Base-by-base conservation (phyloP, 1,139 yeast genomes). In the Suhomyces bribrorum region DNA sequence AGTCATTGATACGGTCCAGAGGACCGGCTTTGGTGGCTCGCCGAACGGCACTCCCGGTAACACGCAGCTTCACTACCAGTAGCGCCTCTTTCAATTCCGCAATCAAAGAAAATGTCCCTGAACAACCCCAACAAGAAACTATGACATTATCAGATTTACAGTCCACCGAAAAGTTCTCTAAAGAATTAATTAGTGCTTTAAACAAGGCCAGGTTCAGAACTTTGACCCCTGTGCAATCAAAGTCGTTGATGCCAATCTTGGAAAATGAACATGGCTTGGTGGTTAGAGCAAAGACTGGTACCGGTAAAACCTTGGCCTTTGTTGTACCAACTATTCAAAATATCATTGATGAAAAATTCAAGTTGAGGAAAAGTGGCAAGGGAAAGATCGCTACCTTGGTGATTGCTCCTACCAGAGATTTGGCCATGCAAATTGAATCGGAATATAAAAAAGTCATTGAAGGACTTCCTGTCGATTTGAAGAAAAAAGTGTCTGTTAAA, bases 291-390 rank as follows among this genome's bases (percentile, higher is more conserved):
- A 87, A 87, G 59, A 90, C 97, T 4, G 97, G 97, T 56, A 90
- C 97, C 1, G 97, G 97, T 53, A 90, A 90, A 61, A 90, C 97
- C 0, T 79, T 86, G 45, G 95, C 96, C 0, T 90, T 88, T 59
- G 81, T 89, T 43, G 69, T 89, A 36, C 97, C 97, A 1, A 69
- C 87, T 6, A 64, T 89, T 31, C 85, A 86, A 27, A 29, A 43
- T 16, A 38, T 46, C 32, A 30, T 48, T 24, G 37, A 34, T 12
- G 40, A 38, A 9, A 33, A 14, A 13, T 26, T 34, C 14, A 18
- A 36, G 26, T 26, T 14, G 12, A 31, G 62, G 32, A 44, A 54
- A 37, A 44, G 43, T 16, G 37, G 38, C 6, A 53, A 25, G 47
- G 41, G 46, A 22, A 35, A 44, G 13, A 79, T 79, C 2, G 69